Conservation (phyloP, 2,329 filamentous ascomycete genomes). For the Pseudogymnoascus sp. region DNA sequence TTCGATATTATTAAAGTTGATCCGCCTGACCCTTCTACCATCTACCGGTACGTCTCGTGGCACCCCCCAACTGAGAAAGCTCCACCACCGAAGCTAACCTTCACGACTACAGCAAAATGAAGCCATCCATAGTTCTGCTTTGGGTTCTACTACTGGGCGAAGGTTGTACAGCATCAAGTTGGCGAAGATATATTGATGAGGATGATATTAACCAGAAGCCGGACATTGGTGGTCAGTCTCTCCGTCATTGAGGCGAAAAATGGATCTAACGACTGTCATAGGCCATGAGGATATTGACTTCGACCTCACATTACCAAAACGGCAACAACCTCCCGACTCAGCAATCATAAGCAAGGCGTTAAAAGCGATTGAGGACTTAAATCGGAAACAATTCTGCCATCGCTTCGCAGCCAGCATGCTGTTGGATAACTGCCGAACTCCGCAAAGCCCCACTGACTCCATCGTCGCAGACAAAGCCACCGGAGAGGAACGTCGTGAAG, state of each 20-base stretch:
- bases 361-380: constrained; percentile 1
- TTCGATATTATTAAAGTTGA: not conserved
- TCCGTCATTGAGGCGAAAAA: not conserved
- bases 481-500: constrained; percentile 32
- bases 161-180: not conserved
- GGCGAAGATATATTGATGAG: not conserved
- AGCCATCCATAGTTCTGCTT: not conserved
- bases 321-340: not conserved
- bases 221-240: not conserved
- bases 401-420: constrained; percentile 27
- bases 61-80: not conserved
- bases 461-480: constrained; percentile 24
- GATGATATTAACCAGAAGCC: not conserved
- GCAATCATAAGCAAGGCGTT: constrained; percentile 1
- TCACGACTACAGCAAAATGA: not conserved
- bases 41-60: not conserved
- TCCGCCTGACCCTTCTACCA: not conserved
- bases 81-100: not conserved
- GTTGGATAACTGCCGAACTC: constrained; percentile 27
- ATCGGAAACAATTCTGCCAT: constrained; percentile 26
- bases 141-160: not conserved
- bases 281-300: constrained; percentile 1
- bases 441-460: constrained; percentile 19
- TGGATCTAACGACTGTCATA: not conserved
- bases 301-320: not conserved